Evolutionary conservation across 148 eudicot genomes (phyloP).

Genomic region (Simmondsia chinensis): DNA sequence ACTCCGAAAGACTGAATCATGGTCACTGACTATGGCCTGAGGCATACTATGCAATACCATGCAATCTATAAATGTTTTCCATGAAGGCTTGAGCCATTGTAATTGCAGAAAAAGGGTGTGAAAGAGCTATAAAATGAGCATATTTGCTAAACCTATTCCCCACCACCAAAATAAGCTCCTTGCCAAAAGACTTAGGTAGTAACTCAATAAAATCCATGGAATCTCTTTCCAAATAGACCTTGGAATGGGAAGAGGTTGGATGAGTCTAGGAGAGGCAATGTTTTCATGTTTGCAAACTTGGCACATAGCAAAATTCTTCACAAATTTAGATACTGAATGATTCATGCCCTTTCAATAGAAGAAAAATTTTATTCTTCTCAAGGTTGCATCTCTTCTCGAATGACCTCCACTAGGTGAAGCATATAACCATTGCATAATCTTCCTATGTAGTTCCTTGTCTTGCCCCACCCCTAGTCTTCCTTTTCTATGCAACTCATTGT

Average conservation of each 20-base stretch:
- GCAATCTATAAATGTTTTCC: background rate
- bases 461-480: background rate
- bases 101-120: background rate
- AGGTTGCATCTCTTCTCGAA: background rate
- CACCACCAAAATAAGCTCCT: background rate
- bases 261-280: background rate
- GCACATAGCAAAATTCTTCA: background rate
- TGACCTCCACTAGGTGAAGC: background rate
- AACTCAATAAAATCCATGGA: slow-evolving; percentile 4
- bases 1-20: background rate
- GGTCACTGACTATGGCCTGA: background rate
- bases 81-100: background rate
- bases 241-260: background rate
- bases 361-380: background rate
- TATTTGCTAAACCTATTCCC: background rate
- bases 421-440: background rate
- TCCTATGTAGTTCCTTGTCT: background rate
- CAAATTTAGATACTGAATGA: background rate
- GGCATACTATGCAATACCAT: slow-evolving; percentile 1
- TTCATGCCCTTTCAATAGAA: slow-evolving; percentile 1
- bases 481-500: background rate
- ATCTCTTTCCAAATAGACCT: background rate
- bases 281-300: background rate
- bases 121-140: background rate
- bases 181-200: background rate